These are phyloP conservation scores for Tolypocladium guangdongense DNA, from an alignment of 2,329 filamentous ascomycete genomes.

Conservation along the genomic window DNA sequence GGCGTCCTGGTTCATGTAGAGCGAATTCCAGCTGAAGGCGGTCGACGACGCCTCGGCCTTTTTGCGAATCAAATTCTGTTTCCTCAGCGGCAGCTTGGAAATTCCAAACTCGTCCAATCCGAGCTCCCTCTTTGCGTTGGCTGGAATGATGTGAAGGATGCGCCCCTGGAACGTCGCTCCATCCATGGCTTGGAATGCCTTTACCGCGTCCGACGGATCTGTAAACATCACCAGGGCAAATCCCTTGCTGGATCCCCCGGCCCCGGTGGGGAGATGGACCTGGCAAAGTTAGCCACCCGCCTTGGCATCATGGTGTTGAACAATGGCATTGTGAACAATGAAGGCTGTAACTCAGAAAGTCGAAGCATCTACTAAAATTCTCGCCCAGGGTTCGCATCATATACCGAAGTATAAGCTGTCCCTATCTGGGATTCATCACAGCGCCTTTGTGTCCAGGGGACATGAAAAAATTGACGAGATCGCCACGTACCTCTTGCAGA, in stretches of 20 bases:
- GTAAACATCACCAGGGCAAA: constrained; percentile 79
- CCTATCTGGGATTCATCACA: constrained; percentile 99
- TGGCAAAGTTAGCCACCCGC: constrained; percentile 30
- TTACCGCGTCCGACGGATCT: constrained; percentile 60
- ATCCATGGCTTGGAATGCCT: constrained; percentile 71
- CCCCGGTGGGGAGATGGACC: constrained; percentile 77
- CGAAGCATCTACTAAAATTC: constrained; percentile 99
- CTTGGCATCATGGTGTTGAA: constrained; percentile 7
- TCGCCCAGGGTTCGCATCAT: constrained; percentile 85
- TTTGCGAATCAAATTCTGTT: constrained; percentile 81
- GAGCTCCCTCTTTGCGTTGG: constrained; percentile 67
- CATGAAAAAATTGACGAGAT: constrained; percentile 4
- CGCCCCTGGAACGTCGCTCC: constrained; percentile 86
- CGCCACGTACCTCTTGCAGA: constrained; percentile 71
- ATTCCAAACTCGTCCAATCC: constrained; percentile 81
- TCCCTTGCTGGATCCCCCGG: constrained; percentile 68
- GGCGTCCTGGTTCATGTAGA: constrained; percentile 97
- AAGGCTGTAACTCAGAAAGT: constrained; percentile 52
- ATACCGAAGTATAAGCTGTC: constrained; percentile 94
- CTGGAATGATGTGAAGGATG: constrained; percentile 81
- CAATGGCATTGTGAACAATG: constrained; percentile 12
- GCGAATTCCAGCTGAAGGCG: constrained; percentile 95
- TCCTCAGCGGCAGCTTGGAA: constrained; percentile 86
- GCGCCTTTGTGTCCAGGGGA: constrained; percentile 18
- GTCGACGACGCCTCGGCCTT: constrained; percentile 68